A percentile compares a stretch with the other conserved stretches of the same genome.
phyloP scores from a whole-genome alignment of 2,329 filamentous ascomycete species.

The Fusarium sambucinum region DNA sequence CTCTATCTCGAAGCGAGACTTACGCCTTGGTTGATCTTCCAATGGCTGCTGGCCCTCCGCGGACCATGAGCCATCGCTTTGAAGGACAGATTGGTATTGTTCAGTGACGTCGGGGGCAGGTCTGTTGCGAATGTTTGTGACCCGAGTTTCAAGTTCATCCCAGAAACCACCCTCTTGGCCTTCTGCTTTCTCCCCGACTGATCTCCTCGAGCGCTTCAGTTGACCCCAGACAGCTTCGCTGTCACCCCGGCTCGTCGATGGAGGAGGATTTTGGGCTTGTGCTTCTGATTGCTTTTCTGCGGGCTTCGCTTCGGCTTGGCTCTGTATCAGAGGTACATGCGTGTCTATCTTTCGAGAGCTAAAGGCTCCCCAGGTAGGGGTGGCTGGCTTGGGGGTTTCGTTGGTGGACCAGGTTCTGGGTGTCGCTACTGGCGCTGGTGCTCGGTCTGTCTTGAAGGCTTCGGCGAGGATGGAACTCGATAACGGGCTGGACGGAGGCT shows the following conservation, averaged over 20 bases:
- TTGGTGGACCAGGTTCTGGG: slow-evolving; percentile 46
- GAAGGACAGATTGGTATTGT: slow-evolving; percentile 8
- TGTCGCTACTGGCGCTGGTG: slow-evolving; percentile 44
- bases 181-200: neutral
- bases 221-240: slow-evolving; percentile 43
- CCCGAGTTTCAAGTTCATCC: slow-evolving; percentile 44
- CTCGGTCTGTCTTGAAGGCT: slow-evolving; percentile 50
- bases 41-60: slow-evolving; percentile 11
- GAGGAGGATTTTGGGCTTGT: neutral
- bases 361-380: slow-evolving; percentile 43
- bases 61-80: slow-evolving; percentile 1
- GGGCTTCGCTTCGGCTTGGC: neutral
- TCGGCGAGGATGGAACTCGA: slow-evolving; percentile 51
- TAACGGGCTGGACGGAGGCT: slow-evolving; percentile 16
- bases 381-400: slow-evolving; percentile 16
- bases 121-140: slow-evolving; percentile 36
- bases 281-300: neutral
- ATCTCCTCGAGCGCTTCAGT: slow-evolving; percentile 39
- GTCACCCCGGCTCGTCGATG: neutral
- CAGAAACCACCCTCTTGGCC: slow-evolving; percentile 34
- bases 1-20: slow-evolving; percentile 51
- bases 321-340: slow-evolving; percentile 23
- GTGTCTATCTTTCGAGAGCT: slow-evolving; percentile 42
- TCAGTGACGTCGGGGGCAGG: neutral
- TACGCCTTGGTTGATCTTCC: slow-evolving; percentile 43